Evolutionary conservation across 2,329 filamentous ascomycete genomes (phyloP).

Genomic region (Cladosporium halotolerans): DNA sequence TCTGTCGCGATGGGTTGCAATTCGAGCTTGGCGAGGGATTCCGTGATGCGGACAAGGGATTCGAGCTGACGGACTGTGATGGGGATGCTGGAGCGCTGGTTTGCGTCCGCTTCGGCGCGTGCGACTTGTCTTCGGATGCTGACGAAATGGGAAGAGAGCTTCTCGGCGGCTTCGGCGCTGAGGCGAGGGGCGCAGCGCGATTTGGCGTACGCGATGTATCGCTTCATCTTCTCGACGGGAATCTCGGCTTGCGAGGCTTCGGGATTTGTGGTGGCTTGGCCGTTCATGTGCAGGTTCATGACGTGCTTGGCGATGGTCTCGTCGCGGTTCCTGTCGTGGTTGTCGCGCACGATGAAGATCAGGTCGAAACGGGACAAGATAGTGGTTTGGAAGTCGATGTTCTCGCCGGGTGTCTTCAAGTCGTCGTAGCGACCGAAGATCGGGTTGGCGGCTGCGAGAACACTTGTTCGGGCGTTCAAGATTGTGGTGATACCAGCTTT

Average conservation of each 20-base stretch:
- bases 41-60: slow-evolving; percentile 93
- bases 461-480: slow-evolving; percentile 89
- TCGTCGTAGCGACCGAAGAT: slow-evolving; percentile 98
- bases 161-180: slow-evolving; percentile 85
- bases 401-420: slow-evolving; percentile 93
- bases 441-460: slow-evolving; percentile 91
- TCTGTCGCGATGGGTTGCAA: slow-evolving; percentile 83
- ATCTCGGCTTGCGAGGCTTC: slow-evolving; percentile 83
- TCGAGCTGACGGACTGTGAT: slow-evolving; percentile 97
- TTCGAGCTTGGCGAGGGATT: slow-evolving; percentile 86
- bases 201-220: slow-evolving; percentile 96
- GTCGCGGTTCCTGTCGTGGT: slow-evolving; percentile 83
- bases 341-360: slow-evolving; percentile 98
- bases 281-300: slow-evolving; percentile 94
- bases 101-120: slow-evolving; percentile 80
- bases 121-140: slow-evolving; percentile 93
- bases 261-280: slow-evolving; percentile 67
- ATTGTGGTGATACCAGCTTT: slow-evolving; percentile 99
- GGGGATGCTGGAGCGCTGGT: slow-evolving; percentile 85
- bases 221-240: slow-evolving; percentile 91
- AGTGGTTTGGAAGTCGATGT: slow-evolving; percentile 98
- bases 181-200: slow-evolving; percentile 90
- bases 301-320: slow-evolving; percentile 94
- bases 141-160: slow-evolving; percentile 94
- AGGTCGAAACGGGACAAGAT: slow-evolving; percentile 98